Evolutionary conservation across 2,329 filamentous ascomycete genomes (phyloP), one percentile per base, ranked within the genome.

Genomic region (Diaporthe vexans): DNA sequence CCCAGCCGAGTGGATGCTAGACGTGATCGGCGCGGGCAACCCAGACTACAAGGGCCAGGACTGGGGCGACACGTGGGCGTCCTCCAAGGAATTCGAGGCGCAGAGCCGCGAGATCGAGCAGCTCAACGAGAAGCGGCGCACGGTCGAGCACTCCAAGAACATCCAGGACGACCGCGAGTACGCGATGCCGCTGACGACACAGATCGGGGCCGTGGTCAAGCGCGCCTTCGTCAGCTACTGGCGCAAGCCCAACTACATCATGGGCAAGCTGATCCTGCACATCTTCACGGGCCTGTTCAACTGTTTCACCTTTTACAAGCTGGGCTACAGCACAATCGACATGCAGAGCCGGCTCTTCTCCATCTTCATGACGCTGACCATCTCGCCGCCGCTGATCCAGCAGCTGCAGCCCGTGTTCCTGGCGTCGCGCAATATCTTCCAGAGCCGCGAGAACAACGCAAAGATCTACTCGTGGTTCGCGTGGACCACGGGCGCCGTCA

Each of bases 1-100:
- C 76, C 90, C 91, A 2, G 91, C 91, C 1, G 91, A 93, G 81
- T 92, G 89, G 84, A 92, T 93, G 87, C 85, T 93, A 26, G 82
- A 84, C 57, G 80, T 81, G 72, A 80, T 80, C 77, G 79, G 78
- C 19, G 80, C 78, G 15, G 86, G 90, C 76, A 85, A 88, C 58
- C 84, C 86, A 35, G 86, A 86, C 59, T 91, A 81, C 35, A 80
- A 78, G 2, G 79, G 83, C 35, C 78, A 82, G 21, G 85, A 87
- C 67, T 81, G 79, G 79, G 59, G 72, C 76, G 79, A 80, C 56
- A 81, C 82, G 48, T 86, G 84, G 84, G 79, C 80, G 26, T 67
- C 71, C 1, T 83, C 82, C 35, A 77, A 80, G 1, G 80, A 85
- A 77, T 76, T 79, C 24, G 75, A 80, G 61, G 75, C 76, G 6